phyloP scores from a whole-genome alignment of 1,284 basidiomycete species.

The Bondarzewia mesenterica region DNA sequence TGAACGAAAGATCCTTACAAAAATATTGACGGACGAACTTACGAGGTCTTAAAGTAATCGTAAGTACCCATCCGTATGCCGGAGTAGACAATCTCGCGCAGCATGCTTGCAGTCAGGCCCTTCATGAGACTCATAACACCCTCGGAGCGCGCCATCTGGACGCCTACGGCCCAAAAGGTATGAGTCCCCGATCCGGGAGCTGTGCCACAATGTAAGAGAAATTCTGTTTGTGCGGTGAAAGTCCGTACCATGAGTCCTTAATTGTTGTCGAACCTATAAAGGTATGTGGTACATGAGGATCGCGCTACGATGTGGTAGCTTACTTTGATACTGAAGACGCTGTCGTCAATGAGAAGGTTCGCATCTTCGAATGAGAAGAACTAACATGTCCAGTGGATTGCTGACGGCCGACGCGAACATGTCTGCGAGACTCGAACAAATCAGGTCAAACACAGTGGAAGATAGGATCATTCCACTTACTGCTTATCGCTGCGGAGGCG shows the following conservation, averaged over 20 bases:
- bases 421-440: constrained; percentile 9
- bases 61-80: constrained; percentile 30
- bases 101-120: constrained; percentile 28
- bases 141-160: constrained; percentile 27
- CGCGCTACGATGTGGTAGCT: background rate
- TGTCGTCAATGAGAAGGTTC: background rate
- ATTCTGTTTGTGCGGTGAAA: background rate
- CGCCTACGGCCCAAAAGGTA: constrained; percentile 27
- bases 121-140: constrained; percentile 25
- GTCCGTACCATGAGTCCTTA: constrained; percentile 23
- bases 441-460: too few relatives aligned
- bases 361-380: background rate
- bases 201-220: constrained; percentile 4
- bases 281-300: background rate
- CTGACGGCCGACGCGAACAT: constrained; percentile 29
- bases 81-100: constrained; percentile 29
- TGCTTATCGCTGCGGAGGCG: constrained; percentile 23
- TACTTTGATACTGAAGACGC: constrained; percentile 19
- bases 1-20: background rate
- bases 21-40: constrained; percentile 7
- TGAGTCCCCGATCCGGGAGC: constrained; percentile 22
- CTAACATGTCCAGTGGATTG: constrained; percentile 30
- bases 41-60: constrained; percentile 33
- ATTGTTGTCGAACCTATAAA: constrained; percentile 19
- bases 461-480: constrained; percentile 12